Base-by-base conservation (phyloP, 352 stramenopile species). In the Phytophthora colocasiae region DNA sequence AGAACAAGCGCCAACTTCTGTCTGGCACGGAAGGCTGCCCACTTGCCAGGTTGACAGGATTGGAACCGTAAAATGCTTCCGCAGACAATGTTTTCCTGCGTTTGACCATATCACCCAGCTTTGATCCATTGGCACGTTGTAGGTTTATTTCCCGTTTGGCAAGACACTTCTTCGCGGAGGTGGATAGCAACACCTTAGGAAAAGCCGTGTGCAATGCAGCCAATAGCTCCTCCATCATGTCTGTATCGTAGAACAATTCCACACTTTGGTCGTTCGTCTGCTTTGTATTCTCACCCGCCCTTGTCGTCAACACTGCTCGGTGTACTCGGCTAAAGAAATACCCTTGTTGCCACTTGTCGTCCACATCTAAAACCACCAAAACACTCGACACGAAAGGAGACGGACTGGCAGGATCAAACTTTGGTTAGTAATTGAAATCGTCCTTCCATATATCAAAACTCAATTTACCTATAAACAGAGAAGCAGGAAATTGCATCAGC, bases 371-470 rank as follows among this genome's bases (percentile, higher is more conserved):
- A 6, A 84, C 60, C 24, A 89, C 52, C 43, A 91, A 29, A 38
- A 90, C 72, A 55, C 49, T 81, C 27, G 68, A 72, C 2, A 73
- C 76, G 39, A 93, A 84, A 10, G 82, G 81, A 12, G 85, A 90
- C 29, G 81, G 69, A 40, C 84, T 91, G 39, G 6, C 24, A 50
- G 46, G 47, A 27, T 6, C 15, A 51, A 15, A 9, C 55, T 46
- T 36, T 32, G 14, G 17, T 57, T 47, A 65, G 27, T 26, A 17
- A 51, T 50, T 52, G 50, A 46, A 2, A 22, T 22, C 22, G 12
- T 29, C 41, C 14, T 17, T 9, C 34, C 29, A 9, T 17, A 45
- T 31, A 64, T 40, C 29, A 38, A 55, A 44, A 27, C 22, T 22
- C 19, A 6, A 50, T 62, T n/a, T 9, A 89, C 77, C 68, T 79